Base-by-base conservation (phyloP, 805 yeast genomes). In the Saturnispora silvae region DNA sequence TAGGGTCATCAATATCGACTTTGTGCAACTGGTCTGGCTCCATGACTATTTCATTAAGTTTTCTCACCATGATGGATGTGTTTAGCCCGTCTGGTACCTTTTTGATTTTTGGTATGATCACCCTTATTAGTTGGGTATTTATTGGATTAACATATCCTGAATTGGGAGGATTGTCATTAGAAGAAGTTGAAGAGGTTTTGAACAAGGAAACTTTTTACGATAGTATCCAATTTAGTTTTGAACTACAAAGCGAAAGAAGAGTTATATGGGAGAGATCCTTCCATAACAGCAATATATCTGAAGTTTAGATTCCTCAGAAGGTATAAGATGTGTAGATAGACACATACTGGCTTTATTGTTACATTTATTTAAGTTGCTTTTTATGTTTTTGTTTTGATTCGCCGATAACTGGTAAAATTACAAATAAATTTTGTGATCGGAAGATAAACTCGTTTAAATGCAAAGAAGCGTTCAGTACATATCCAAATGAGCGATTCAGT, bases 1-100 rank as follows among this genome's bases (percentile, higher is more conserved):
- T 85, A 31, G 97, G 97, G 42, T 77, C 86, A 9, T 83, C 95
- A 41, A 78, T 75, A 51, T 85, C 96, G 2, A 84, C 96, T 9
- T 89, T 89, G 11, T 77, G 89, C 30, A 89, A 89, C 63, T 89
- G 98, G 98, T 75, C 85, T 5, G 96, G 97, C 33, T 85, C 95
- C 17, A 64, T 89, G 49, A 79, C 83, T 27, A 83, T 92, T 54
- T 83, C 96, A 1, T 72, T 95, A 2, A 82, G 96, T 0, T 89
- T 87, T 61, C 70, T 92, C 57, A 87, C 96, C 20, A 85, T 89
- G 96, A 69, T 92, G 64, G 73, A 82, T 55, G 81, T 76, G 47
- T 84, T 92, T 45, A 84, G 96, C 1, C 96, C 97, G 28, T 75
- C 95, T 0, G 97, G 97, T 20, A 89, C 97, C 0, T 89, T 89